phyloP scores from a whole-genome alignment of 139 green algal species.

The Zygnema circumcarinatum region DNA sequence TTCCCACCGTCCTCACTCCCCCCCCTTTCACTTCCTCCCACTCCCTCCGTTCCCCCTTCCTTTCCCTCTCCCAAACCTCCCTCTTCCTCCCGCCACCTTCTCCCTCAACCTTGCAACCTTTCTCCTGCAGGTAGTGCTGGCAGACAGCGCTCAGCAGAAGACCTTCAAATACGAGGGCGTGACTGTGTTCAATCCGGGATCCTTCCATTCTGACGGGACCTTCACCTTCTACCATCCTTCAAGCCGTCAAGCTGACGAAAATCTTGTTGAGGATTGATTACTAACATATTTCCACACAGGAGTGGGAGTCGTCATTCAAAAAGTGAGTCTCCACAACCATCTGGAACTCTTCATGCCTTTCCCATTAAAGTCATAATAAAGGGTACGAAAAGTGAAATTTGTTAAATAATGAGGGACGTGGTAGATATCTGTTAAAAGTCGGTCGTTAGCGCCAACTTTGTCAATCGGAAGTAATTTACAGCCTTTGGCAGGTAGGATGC shows the following conservation, averaged over 20 bases:
- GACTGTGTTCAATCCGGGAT: constrained; percentile 43
- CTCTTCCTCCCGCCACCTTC: too few relatives aligned
- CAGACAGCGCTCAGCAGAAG: constrained; percentile 36
- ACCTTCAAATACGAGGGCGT: constrained; percentile 32
- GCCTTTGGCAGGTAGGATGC: too few relatives aligned
- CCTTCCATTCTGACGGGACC: constrained; percentile 40
- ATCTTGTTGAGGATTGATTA: background rate
- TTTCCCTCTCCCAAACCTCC: too few relatives aligned
- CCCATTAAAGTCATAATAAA: background rate
- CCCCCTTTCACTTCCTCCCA: too few relatives aligned
- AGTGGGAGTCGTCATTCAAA: background rate
- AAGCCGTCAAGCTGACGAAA: constrained; percentile 33
- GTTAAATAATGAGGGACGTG: background rate
- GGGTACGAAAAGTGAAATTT: background rate
- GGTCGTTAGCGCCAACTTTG: too few relatives aligned
- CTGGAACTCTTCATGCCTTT: background rate
- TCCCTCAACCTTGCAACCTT: too few relatives aligned
- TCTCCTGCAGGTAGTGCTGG: constrained; percentile 37
- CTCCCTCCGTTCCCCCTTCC: too few relatives aligned
- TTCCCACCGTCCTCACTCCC: too few relatives aligned
- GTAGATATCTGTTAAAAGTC: too few relatives aligned
- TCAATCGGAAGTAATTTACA: too few relatives aligned
- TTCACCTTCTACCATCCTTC: constrained; percentile 42
- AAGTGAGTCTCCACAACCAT: too few relatives aligned
- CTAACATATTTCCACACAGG: background rate